Evolutionary conservation across 2,329 filamentous ascomycete genomes (phyloP).

Genomic region (Graphilbum fragrans): DNA sequence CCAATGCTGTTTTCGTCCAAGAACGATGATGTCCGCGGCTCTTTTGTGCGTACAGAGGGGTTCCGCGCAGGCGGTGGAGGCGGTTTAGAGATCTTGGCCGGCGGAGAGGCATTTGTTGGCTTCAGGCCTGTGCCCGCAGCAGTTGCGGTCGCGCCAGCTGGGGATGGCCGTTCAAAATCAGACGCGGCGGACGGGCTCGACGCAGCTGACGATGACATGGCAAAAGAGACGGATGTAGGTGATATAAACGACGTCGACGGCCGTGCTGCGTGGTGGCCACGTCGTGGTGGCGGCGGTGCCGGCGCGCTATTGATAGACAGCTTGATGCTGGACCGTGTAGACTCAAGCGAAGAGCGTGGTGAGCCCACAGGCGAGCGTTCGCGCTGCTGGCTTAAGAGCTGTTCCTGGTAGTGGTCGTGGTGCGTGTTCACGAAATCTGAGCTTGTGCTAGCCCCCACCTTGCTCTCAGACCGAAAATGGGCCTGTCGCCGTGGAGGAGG

Average conservation of each 20-base stretch:
- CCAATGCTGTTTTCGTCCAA: neutral
- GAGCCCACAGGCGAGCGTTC: constrained; percentile 16
- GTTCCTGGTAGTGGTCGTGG: too few relatives aligned
- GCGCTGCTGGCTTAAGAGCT: too few relatives aligned
- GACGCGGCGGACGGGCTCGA: neutral
- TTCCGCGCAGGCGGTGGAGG: constrained; percentile 21
- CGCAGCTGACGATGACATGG: neutral
- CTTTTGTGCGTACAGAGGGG: constrained; percentile 15
- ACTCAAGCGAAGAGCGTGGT: constrained; percentile 38
- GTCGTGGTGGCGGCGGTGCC: constrained; percentile 42
- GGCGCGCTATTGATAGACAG: constrained; percentile 26
- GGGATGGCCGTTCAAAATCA: neutral
- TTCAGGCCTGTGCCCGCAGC: too few relatives aligned
- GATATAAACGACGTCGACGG: constrained; percentile 13
- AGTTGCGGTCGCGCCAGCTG: neutral
- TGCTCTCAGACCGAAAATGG: constrained; percentile 32
- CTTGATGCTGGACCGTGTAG: constrained; percentile 29
- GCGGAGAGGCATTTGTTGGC: too few relatives aligned
- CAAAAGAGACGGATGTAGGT: constrained; percentile 6
- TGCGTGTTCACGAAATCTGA: too few relatives aligned
- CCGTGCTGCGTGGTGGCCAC: constrained; percentile 27
- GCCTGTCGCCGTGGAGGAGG: constrained; percentile 40
- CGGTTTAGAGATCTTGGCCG: constrained; percentile 14
- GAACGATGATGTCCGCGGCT: constrained; percentile 14
- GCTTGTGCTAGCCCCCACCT: constrained; percentile 7